These are phyloP conservation scores for cucumber (Cucumis sativus) DNA, from an alignment of 306 rosid species.

Conservation along the genomic window Cucumber_9930_V3 NC_026657.2:29249501-29250000, in stretches of 20 bases:
- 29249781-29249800: background rate
- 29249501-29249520: too few relatives aligned
- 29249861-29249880: conserved; percentile 19
- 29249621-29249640: too few relatives aligned
- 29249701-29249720: too few relatives aligned
- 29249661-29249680: too few relatives aligned
- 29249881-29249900: conserved; percentile 12
- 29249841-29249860: conserved; percentile 22
- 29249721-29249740: too few relatives aligned
- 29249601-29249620: too few relatives aligned
- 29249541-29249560: too few relatives aligned
- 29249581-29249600: too few relatives aligned
- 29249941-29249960: conserved; percentile 13
- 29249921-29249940: conserved; percentile 18
- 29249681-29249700: too few relatives aligned
- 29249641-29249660: too few relatives aligned
- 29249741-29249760: background rate
- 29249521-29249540: too few relatives aligned
- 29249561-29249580: too few relatives aligned
- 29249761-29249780: background rate
- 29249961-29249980: conserved; percentile 19
- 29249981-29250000: conserved; percentile 7
- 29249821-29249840: conserved; percentile 29
- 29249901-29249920: background rate
- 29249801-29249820: conserved; percentile 28